A percentile compares a stretch with the other conserved stretches of the same genome.
Evolutionary conservation across 2,329 filamentous ascomycete genomes (phyloP).

Genomic region (Colletotrichum theobromicola): DNA sequence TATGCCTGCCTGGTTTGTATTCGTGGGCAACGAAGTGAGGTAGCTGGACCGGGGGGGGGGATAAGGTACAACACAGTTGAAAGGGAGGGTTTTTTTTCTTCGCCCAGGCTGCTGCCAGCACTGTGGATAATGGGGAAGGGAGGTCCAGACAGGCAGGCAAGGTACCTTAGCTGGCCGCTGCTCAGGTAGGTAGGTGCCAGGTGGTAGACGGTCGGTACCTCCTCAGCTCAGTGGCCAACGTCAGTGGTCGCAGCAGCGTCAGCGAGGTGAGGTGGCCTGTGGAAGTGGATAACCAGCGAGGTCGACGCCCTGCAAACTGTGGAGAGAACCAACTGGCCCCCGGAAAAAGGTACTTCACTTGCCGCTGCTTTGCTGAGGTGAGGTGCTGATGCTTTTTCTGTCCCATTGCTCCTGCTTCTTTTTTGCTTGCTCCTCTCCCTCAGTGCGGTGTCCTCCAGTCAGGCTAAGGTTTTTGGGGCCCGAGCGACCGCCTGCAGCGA

Average conservation of each 20-base stretch:
- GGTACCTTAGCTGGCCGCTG: background rate
- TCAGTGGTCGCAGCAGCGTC: background rate
- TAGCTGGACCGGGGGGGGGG: too few species aligned
- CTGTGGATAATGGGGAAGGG: background rate
- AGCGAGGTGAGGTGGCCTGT: background rate
- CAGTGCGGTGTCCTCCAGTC: background rate
- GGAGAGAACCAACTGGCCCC: background rate
- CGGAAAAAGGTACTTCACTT: background rate
- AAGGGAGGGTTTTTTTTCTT: constrained; percentile 16
- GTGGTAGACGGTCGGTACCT: background rate
- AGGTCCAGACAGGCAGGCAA: background rate
- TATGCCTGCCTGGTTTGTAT: background rate
- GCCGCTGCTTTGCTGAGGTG: background rate
- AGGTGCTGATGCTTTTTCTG: background rate
- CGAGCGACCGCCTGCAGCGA: constrained; percentile 21
- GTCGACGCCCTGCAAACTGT: background rate
- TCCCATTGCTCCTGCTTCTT: background rate
- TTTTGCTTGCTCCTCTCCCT: background rate
- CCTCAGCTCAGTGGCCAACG: background rate
- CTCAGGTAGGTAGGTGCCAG: too few species aligned
- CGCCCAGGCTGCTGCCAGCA: constrained; percentile 1
- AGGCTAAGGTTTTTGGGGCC: constrained; percentile 10
- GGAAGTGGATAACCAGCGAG: background rate
- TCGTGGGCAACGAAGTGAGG: too few species aligned
- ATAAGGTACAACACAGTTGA: constrained; percentile 24